Percentiles rank a stretch among this genome's conserved stretches.
phyloP scores from a whole-genome alignment of 73 alveolate species.

The Uronychia setigera region DNA sequence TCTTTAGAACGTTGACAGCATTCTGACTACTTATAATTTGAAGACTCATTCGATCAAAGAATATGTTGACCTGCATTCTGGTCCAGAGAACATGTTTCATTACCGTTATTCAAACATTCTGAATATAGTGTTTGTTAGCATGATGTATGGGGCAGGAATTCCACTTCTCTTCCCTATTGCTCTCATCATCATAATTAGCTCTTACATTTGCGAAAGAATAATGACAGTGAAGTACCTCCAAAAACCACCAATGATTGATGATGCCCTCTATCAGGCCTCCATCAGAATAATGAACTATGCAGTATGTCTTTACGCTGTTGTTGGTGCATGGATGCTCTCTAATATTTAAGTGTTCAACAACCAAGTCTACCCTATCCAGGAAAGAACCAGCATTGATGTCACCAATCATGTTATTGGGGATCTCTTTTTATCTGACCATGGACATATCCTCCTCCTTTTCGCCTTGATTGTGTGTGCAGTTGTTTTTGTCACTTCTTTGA shows the following conservation, averaged over 20 bases:
- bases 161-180: slow-evolving; percentile 61
- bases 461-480: neutral
- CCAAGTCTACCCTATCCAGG: slow-evolving; percentile 2
- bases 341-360: slow-evolving; percentile 53
- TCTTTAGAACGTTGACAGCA: no score
- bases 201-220: slow-evolving; percentile 30
- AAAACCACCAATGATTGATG: slow-evolving; percentile 62
- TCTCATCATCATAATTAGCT: slow-evolving; percentile 20
- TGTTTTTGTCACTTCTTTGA: neutral
- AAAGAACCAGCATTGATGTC: neutral
- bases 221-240: slow-evolving; percentile 25
- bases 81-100: slow-evolving; percentile 57
- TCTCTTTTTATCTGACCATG: neutral
- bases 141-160: slow-evolving; percentile 57
- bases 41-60: slow-evolving; percentile 40
- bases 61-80: slow-evolving; percentile 53
- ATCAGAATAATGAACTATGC: slow-evolving; percentile 20
- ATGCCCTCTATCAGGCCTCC: slow-evolving; percentile 15
- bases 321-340: slow-evolving; percentile 43
- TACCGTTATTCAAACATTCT: slow-evolving; percentile 26
- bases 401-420: neutral
- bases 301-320: slow-evolving; percentile 5
- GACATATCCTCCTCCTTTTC: neutral
- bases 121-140: slow-evolving; percentile 28
- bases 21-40: no score